phyloP scores from a whole-genome alignment of 768 basidiomycete genomes.

The Amanita pseudoporphyria region DNA sequence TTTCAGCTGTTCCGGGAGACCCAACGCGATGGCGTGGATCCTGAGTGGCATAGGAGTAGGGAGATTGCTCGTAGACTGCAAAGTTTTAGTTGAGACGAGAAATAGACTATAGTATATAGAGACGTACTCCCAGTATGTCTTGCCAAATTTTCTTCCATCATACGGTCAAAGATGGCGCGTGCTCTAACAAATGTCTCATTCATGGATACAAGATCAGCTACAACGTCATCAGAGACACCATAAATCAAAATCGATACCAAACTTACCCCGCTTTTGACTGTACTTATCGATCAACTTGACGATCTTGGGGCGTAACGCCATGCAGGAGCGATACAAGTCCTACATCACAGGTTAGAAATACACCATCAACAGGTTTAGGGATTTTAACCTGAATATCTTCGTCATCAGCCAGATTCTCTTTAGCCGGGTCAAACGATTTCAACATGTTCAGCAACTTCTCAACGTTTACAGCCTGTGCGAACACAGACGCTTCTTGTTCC shows the following conservation, averaged over 20 bases:
- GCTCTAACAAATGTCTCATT: conserved; percentile 90
- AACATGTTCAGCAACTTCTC: conserved; percentile 74
- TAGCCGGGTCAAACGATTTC: conserved; percentile 58
- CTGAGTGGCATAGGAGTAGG: conserved; percentile 10
- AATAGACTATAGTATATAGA: neutral
- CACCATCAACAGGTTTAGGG: conserved; percentile 2
- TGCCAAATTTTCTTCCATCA: conserved; percentile 88
- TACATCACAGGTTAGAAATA: conserved; percentile 17
- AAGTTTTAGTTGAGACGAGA: conserved; percentile 6
- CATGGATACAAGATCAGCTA: conserved; percentile 91
- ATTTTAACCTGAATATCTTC: conserved; percentile 75
- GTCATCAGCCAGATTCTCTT: conserved; percentile 82
- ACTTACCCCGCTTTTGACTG: conserved; percentile 74
- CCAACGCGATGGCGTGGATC: neutral
- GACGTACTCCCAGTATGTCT: conserved; percentile 53
- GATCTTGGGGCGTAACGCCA: conserved; percentile 88
- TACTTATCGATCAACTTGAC: conserved; percentile 97
- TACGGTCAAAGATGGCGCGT: conserved; percentile 80
- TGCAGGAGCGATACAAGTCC: conserved; percentile 86
- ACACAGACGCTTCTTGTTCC: conserved; percentile 82
- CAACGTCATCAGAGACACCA: conserved; percentile 18
- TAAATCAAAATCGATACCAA: neutral
- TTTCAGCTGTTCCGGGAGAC: neutral
- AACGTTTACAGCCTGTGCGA: conserved; percentile 77
- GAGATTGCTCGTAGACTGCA: conserved; percentile 48